Evolutionary conservation across 192 early-diverging fungal species (phyloP).

Genomic region (Piromyces sp.): DNA sequence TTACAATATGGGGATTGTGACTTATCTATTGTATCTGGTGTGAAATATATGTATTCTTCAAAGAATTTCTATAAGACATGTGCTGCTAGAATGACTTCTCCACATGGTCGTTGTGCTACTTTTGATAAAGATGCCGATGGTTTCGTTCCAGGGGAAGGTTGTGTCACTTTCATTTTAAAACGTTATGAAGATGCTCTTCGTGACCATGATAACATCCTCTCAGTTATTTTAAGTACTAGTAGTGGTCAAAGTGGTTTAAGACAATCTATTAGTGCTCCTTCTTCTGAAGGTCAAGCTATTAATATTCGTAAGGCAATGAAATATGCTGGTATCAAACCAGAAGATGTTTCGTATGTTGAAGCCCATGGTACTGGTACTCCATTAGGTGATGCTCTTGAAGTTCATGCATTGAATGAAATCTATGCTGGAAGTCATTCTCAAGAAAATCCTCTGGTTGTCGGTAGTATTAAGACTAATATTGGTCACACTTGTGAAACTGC

Average conservation of each 20-base stretch:
- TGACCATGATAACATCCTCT: conserved; percentile 12
- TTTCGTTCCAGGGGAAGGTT: conserved; percentile 16
- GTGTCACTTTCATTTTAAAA: conserved; percentile 10
- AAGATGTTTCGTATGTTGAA: conserved; percentile 1
- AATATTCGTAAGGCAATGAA: neutral
- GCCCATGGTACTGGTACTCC: conserved; percentile 6
- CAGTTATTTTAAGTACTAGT: conserved; percentile 9
- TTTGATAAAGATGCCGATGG: conserved; percentile 17
- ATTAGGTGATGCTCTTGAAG: conserved; percentile 3
- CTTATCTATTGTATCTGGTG: conserved; percentile 13
- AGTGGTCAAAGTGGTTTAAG: conserved; percentile 14
- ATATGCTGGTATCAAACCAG: conserved; percentile 1
- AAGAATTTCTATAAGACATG: neutral
- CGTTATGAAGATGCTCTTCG: conserved; percentile 6
- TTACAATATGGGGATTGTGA: conserved; percentile 9
- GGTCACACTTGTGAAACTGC: conserved; percentile 2
- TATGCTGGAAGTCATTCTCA: neutral
- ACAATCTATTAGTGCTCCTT: neutral
- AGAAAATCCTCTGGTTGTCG: conserved; percentile 3
- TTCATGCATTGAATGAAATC: neutral
- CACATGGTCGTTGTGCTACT: conserved; percentile 7
- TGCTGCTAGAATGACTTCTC: conserved; percentile 5
- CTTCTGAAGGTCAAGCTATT: neutral
- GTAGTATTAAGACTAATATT: conserved; percentile 4
- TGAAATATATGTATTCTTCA: neutral